Conservation (phyloP, 1,284 basidiomycete genomes). For the Xanthoconium separans region DNA sequence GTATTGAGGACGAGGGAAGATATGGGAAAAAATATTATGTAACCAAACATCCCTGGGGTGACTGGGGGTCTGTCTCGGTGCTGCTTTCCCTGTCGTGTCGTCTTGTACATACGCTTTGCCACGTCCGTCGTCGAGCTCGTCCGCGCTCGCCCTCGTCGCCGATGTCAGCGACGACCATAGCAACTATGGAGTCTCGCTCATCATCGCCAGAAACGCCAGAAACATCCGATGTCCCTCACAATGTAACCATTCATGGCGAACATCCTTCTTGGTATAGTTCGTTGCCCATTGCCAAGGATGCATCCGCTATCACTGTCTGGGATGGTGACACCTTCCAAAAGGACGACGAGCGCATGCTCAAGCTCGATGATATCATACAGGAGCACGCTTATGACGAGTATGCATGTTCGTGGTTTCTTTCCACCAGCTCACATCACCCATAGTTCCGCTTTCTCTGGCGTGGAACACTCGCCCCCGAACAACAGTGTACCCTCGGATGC, state of each 20-base stretch:
- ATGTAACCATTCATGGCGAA: conserved; percentile 51
- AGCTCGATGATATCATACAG: conserved; percentile 69
- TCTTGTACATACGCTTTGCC: not conserved
- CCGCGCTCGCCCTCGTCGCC: conserved; percentile 2
- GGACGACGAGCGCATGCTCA: conserved; percentile 55
- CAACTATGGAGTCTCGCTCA: conserved; percentile 62
- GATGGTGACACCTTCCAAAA: conserved; percentile 37
- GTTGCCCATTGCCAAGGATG: conserved; percentile 39
- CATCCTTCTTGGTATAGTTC: conserved; percentile 59
- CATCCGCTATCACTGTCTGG: conserved; percentile 36
- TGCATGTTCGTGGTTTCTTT: conserved; percentile 19
- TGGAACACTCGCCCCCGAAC: conserved; percentile 16
- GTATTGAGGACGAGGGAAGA: not conserved
- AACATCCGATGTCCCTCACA: conserved; percentile 50
- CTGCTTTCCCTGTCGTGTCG: not conserved
- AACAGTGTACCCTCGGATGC: conserved; percentile 7
- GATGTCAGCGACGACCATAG: conserved; percentile 57
- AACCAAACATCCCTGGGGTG: conserved; percentile 23
- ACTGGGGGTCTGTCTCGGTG: conserved; percentile 9
- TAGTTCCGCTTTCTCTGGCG: conserved; percentile 24
- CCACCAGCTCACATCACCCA: conserved; percentile 2
- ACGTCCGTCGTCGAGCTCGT: conserved; percentile 5
- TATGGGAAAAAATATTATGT: conserved; percentile 22
- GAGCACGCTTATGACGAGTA: conserved; percentile 72
- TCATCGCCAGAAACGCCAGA: conserved; percentile 70